Percentiles rank a stretch among this genome's conserved stretches.
Conservation (phyloP, 495 filamentous ascomycete species). For the Aspergillus kassunensis region DNA sequence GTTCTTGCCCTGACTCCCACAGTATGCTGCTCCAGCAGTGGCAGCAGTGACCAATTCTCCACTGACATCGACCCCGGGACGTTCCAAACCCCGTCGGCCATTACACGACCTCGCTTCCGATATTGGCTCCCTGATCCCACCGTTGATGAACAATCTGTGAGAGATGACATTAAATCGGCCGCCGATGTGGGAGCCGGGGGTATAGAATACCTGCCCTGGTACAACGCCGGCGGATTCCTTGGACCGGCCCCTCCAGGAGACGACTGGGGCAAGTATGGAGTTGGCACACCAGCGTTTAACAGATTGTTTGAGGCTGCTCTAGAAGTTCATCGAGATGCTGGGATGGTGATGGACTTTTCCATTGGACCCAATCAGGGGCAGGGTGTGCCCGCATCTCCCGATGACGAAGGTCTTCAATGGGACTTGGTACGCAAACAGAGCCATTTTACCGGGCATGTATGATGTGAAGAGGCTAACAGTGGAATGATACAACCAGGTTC, state of each 20-base stretch:
- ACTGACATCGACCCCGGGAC: constrained; percentile 21
- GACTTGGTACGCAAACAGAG: constrained; percentile 21
- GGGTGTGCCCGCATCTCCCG: constrained; percentile 40
- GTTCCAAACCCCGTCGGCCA: constrained; percentile 21
- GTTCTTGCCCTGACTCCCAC: too few relatives aligned
- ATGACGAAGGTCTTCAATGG: constrained; percentile 33
- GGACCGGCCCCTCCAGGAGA: not conserved
- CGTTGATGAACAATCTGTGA: constrained; percentile 27
- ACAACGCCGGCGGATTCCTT: constrained; percentile 30
- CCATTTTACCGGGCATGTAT: constrained; percentile 3
- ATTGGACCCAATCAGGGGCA: constrained; percentile 46
- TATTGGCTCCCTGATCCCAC: constrained; percentile 43
- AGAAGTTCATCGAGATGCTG: constrained; percentile 33
- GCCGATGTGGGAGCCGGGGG: constrained; percentile 37
- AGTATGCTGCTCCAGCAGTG: too few relatives aligned
- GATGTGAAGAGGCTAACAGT: too few relatives aligned
- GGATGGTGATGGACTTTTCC: constrained; percentile 44
- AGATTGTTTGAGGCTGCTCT: constrained; percentile 34
- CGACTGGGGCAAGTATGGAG: constrained; percentile 47
- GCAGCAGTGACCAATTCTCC: too few relatives aligned
- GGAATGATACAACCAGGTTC: constrained; percentile 9
- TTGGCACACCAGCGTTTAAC: constrained; percentile 41
- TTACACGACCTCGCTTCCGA: constrained; percentile 26
- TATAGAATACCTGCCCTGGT: constrained; percentile 40
- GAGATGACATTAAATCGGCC: constrained; percentile 30